Percentiles rank a stretch among this genome's conserved stretches.
These are phyloP conservation scores for Zygosaccharomyces sapae DNA, from an alignment of 1,139 yeast genomes.

Conservation along the genomic window DNA sequence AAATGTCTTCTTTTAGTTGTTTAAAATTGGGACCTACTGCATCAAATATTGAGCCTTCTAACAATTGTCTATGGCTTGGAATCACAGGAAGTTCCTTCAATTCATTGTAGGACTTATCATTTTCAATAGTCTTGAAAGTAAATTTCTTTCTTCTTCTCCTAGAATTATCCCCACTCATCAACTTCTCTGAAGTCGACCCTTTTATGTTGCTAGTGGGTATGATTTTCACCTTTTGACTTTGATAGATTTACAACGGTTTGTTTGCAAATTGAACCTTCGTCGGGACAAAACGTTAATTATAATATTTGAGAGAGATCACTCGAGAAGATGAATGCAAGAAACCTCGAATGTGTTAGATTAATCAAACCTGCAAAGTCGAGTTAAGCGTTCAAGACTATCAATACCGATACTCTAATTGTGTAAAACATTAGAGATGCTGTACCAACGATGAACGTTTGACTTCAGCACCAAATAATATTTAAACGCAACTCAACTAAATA, in stretches of 20 bases:
- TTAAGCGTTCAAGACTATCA: no score
- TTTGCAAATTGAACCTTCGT: background rate
- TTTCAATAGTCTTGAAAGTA: slow-evolving; percentile 15
- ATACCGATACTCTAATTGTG: no score
- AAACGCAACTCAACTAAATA: no score
- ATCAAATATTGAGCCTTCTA: slow-evolving; percentile 25
- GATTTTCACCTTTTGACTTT: background rate
- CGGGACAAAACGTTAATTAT: background rate
- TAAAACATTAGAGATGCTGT: no score
- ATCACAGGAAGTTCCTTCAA: slow-evolving; percentile 17
- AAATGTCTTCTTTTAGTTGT: slow-evolving; percentile 25
- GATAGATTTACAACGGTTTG: no score
- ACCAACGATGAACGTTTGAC: no score
- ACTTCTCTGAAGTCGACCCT: background rate
- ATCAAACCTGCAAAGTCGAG: no score
- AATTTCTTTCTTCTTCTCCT: slow-evolving; percentile 7
- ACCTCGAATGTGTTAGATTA: background rate
- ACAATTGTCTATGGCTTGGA: slow-evolving; percentile 16
- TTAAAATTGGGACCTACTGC: slow-evolving; percentile 24
- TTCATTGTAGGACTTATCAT: slow-evolving; percentile 17
- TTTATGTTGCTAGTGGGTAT: background rate
- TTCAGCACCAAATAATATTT: no score
- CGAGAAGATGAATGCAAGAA: background rate
- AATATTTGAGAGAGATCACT: background rate
- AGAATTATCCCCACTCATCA: slow-evolving; percentile 1